These are phyloP conservation scores for Euryodendron excelsum DNA, from an alignment of 148 eudicot genomes.

Conservation along the genomic window DNA sequence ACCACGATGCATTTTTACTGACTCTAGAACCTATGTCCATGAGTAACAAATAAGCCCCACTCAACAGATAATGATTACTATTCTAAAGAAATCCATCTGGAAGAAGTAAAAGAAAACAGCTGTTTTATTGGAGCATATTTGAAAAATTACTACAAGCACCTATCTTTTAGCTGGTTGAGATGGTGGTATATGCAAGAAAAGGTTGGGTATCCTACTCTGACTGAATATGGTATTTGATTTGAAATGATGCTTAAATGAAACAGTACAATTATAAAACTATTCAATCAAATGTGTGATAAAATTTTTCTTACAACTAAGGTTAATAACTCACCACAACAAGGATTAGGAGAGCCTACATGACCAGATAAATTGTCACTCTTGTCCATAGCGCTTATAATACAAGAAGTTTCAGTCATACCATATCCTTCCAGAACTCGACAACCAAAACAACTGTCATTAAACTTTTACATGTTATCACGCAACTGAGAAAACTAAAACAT, in stretches of 20 bases:
- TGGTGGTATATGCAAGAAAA: neutral
- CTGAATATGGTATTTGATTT: neutral
- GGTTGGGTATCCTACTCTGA: neutral
- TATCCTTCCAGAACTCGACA: conserved; percentile 78
- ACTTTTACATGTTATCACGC: conserved; percentile 2
- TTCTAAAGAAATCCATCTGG: neutral
- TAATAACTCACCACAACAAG: conserved; percentile 80
- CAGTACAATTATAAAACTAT: too few relatives aligned
- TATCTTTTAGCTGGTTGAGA: neutral
- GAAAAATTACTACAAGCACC: neutral
- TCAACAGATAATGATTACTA: neutral
- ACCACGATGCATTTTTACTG: neutral
- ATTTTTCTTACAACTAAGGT: neutral
- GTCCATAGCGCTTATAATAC: conserved; percentile 75
- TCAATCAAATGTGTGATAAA: neutral
- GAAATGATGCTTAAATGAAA: conserved; percentile 4
- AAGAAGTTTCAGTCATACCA: conserved; percentile 97
- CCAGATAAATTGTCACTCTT: conserved; percentile 64
- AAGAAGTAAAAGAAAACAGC: neutral
- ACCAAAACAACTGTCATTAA: conserved; percentile 69
- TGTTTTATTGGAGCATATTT: neutral
- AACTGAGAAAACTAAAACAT: neutral
- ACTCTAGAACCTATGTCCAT: neutral
- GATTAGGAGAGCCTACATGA: conserved; percentile 90
- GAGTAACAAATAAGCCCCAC: neutral